These are phyloP conservation scores for Xylariaceae sp. DNA, from an alignment of 2,329 filamentous ascomycete genomes.

Conservation along the genomic window DNA sequence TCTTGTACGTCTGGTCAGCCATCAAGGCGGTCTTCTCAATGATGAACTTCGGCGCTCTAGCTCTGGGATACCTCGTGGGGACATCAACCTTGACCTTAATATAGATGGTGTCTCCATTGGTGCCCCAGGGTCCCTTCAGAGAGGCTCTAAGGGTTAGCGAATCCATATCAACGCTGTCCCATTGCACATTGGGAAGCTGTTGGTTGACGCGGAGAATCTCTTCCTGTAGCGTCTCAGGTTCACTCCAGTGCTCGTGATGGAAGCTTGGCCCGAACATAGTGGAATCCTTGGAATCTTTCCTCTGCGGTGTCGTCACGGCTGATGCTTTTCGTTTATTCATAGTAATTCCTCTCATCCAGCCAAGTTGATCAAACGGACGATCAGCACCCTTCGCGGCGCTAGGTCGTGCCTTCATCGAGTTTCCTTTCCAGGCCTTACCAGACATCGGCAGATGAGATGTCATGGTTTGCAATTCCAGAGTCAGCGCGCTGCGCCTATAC, in stretches of 20 bases:
- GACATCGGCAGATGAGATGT: conserved; percentile 36
- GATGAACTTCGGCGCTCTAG: conserved; percentile 52
- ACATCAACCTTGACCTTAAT: conserved; percentile 58
- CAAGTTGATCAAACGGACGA: conserved; percentile 53
- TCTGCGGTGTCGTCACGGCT: conserved; percentile 38
- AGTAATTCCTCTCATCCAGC: conserved; percentile 65
- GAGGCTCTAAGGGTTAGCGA: conserved; percentile 54
- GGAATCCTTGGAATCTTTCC: conserved; percentile 49
- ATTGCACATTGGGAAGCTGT: conserved; percentile 58
- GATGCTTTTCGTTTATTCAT: conserved; percentile 53
- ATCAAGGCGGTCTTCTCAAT: conserved; percentile 60
- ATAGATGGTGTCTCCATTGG: conserved; percentile 51
- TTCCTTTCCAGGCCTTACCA: conserved; percentile 45
- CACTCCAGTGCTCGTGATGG: conserved; percentile 53
- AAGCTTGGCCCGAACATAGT: conserved; percentile 47
- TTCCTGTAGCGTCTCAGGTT: conserved; percentile 58
- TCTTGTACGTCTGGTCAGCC: conserved; percentile 49
- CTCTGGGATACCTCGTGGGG: conserved; percentile 54
- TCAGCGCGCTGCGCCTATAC: conserved; percentile 41
- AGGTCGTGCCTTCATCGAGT: conserved; percentile 55
- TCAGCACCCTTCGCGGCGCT: conserved; percentile 39
- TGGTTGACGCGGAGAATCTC: conserved; percentile 58
- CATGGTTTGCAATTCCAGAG: conserved; percentile 41
- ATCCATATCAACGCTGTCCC: conserved; percentile 61
- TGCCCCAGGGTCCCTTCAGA: conserved; percentile 60